Percentiles rank a stretch among this genome's conserved stretches.
phyloP scores from a whole-genome alignment of 106 monocot genomes.

The Phalaenopsis equestris region DNA sequence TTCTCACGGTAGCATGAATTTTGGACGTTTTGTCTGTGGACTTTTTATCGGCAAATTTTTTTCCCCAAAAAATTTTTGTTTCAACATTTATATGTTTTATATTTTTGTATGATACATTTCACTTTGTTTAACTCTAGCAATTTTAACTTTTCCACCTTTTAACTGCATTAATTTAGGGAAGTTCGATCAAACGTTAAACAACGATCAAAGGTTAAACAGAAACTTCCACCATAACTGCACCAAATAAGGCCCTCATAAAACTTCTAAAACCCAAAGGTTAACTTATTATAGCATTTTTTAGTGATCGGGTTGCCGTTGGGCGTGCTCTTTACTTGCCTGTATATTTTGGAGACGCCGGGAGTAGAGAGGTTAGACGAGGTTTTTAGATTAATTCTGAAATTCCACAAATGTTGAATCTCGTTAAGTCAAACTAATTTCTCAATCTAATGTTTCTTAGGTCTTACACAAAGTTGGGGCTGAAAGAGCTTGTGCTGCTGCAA shows the following conservation, averaged over 20 bases:
- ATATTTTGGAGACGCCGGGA: constrained; percentile 95
- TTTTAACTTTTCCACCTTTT: too few species aligned
- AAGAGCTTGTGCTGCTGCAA: constrained; percentile 96
- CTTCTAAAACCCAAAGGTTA: background rate
- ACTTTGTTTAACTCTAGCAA: too few species aligned
- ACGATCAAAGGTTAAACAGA: background rate
- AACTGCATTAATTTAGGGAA: background rate
- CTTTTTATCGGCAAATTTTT: too few species aligned
- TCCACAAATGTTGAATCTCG: background rate
- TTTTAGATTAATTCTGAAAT: background rate
- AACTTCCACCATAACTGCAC: background rate
- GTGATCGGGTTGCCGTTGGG: constrained; percentile 89
- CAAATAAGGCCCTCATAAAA: background rate
- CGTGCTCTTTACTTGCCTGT: constrained; percentile 95
- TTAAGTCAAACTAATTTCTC: background rate
- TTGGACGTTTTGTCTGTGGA: background rate
- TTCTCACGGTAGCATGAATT: background rate
- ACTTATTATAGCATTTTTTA: constrained; percentile 9
- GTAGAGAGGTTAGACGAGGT: constrained; percentile 63
- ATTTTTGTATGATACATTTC: background rate
- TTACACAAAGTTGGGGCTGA: constrained; percentile 98
- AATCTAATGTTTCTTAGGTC: constrained; percentile 43
- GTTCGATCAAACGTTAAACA: too few species aligned
- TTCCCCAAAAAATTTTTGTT: too few species aligned
- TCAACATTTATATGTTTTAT: background rate